Evolutionary conservation across 2,329 filamentous ascomycete genomes (phyloP).

Genomic region (Talaromyces marneffei): DNA sequence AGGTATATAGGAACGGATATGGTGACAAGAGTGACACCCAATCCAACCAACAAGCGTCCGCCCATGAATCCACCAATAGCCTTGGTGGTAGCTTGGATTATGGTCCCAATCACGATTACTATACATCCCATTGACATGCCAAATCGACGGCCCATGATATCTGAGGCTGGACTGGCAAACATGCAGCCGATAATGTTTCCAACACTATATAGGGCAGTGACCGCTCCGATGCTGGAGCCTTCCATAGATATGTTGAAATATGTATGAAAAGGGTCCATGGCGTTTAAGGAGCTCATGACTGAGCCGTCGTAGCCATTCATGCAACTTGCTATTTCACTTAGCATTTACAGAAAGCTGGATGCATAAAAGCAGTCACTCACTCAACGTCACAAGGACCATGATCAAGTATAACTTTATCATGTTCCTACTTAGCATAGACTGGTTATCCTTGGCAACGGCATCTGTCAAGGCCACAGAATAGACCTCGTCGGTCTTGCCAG

Average conservation of each 20-base stretch:
- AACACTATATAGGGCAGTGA: constrained; percentile 40
- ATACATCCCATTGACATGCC: constrained; percentile 40
- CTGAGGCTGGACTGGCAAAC: constrained; percentile 41
- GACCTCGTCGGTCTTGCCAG: constrained; percentile 5
- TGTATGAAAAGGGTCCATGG: constrained; percentile 37
- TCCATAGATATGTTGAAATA: constrained; percentile 35
- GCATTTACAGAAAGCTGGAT: not conserved
- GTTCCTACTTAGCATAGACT: not conserved
- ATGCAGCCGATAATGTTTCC: constrained; percentile 42
- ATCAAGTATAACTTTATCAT: not conserved
- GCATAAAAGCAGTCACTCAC: not conserved
- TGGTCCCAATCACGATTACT: constrained; percentile 24
- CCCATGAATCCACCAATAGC: constrained; percentile 24
- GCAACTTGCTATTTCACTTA: constrained; percentile 6
- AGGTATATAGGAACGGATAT: constrained; percentile 26
- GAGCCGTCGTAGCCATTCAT: constrained; percentile 22
- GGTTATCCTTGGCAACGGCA: constrained; percentile 1
- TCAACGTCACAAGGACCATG: not conserved
- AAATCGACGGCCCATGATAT: constrained; percentile 41
- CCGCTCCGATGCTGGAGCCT: constrained; percentile 40
- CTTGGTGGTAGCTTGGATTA: constrained; percentile 21
- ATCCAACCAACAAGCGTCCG: constrained; percentile 28
- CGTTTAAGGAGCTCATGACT: constrained; percentile 44
- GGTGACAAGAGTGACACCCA: constrained; percentile 33
- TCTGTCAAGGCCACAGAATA: constrained; percentile 6